Base-by-base conservation (phyloP, 257 asterid genomes). In the Solanum arcanum region DNA sequence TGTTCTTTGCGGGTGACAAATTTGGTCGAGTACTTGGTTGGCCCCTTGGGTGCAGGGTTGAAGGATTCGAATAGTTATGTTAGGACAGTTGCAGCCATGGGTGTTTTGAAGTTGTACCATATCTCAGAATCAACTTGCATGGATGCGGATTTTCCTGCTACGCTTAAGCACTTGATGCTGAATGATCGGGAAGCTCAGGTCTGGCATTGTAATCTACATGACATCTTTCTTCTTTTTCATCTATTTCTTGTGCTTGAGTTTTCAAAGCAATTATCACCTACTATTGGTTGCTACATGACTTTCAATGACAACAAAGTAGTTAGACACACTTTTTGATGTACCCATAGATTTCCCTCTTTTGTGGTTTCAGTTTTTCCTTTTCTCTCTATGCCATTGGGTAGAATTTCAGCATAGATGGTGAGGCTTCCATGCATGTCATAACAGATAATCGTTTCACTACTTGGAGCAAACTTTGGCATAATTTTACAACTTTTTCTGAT, bases 1-100 rank as follows among this genome's bases (percentile, higher is more conserved):
- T 95, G 99, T 89, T 95, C 98, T n/a, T 98, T 97, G 85, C 97
- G 99, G 59, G 99, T 97, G 84, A 92, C 95, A 35, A 97, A 97
- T 92, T 92, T 97, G 93, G 99, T 97, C 88, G 99, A 97, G 90
- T 97, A 97, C 92, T 92, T 97, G 95, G 98, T 97, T 78, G 99
- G 98, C 41, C 99, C 99, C 27, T 88, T 97, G 89, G 94, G 93
- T 78, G 95, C 91, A 66, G 99, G 99, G 86, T 91, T 97, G 91
- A 96, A 94, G 88, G 99, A 97, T 89, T 95, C 94, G 86, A 97
- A 94, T 93, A 91, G 94, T 91, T 97, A 94, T 72, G 99, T 97
- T 62, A 94, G 98, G 92, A 97, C 90, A 88, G 96, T 96, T 89
- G 99, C 99, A 9, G 92, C 98, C 59, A 88, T 96, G 86, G 99